Conservation (phyloP, 73 alveolate genomes). For the Stentor roeselii region DNA sequence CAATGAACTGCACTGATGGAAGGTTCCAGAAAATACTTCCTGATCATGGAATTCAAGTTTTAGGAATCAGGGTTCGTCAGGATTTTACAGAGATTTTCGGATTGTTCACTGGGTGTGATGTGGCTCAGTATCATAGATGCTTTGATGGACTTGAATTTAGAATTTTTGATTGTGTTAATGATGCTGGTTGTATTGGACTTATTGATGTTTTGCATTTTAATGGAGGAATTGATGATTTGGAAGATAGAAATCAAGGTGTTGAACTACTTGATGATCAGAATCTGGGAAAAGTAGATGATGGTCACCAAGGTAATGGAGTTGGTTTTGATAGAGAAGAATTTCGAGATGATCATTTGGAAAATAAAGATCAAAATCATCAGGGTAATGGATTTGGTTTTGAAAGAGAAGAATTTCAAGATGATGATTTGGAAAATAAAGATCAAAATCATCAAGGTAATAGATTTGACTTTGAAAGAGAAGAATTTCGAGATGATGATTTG, state of each 20-base stretch:
- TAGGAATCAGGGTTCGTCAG: too few relatives aligned
- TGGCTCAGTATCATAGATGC: too few relatives aligned
- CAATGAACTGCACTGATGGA: too few relatives aligned
- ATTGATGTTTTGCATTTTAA: not conserved
- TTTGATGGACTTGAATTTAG: too few relatives aligned
- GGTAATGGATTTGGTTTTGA: not conserved
- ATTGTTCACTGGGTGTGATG: too few relatives aligned
- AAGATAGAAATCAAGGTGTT: not conserved
- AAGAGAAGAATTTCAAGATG: not conserved
- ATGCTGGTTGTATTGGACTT: not conserved
- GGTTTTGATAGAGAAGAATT: not conserved
- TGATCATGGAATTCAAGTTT: too few relatives aligned
- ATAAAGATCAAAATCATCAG: not conserved
- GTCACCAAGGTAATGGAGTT: not conserved
- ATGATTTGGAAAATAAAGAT: not conserved
- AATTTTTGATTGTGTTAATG: not conserved
- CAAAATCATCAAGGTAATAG: too few relatives aligned
- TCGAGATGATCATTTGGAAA: not conserved
- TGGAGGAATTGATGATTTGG: not conserved
- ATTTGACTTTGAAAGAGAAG: not conserved
- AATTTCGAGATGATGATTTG: not conserved
- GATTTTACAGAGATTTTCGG: too few relatives aligned
- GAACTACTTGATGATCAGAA: not conserved
- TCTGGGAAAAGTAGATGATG: not conserved
- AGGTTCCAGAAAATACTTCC: too few relatives aligned